Conservation (phyloP, 1,284 basidiomycete species). For the Leccinum angustisporum region DNA sequence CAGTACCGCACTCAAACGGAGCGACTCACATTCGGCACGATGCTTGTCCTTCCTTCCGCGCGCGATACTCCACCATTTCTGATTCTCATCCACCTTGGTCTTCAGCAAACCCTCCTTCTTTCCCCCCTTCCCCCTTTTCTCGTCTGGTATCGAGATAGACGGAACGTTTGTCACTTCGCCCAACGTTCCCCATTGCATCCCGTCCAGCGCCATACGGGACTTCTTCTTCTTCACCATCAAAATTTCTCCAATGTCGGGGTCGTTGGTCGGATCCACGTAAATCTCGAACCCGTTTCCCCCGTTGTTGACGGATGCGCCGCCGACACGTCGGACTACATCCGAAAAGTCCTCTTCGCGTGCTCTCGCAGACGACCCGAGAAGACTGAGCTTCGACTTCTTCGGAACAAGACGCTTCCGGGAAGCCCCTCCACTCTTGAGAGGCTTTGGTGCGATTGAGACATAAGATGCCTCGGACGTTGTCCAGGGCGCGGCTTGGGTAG, state of each 20-base stretch:
- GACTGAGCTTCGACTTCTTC: conserved; percentile 67
- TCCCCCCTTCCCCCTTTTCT: conserved; percentile 31
- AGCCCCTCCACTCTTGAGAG: conserved; percentile 24
- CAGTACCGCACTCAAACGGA: background rate
- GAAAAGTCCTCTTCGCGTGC: conserved; percentile 53
- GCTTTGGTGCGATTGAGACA: conserved; percentile 35
- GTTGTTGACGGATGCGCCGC: conserved; percentile 41
- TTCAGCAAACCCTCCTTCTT: conserved; percentile 27
- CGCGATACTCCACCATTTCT: conserved; percentile 79
- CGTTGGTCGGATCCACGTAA: conserved; percentile 65
- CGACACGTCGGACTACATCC: conserved; percentile 61
- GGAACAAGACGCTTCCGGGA: conserved; percentile 63
- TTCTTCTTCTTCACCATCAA: conserved; percentile 80
- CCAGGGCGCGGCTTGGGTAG: conserved; percentile 37
- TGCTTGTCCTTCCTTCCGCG: conserved; percentile 47
- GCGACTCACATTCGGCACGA: conserved; percentile 46
- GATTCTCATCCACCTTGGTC: conserved; percentile 56
- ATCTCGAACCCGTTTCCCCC: conserved; percentile 64
- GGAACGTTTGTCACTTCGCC: conserved; percentile 64
- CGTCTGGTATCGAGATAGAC: conserved; percentile 28
- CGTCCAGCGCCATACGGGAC: conserved; percentile 59
- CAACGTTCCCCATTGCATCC: conserved; percentile 59
- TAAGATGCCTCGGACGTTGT: conserved; percentile 29
- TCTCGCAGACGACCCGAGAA: conserved; percentile 44
- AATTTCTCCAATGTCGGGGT: conserved; percentile 67